These are phyloP conservation scores for Saccharomycopsis selenospora DNA, from an alignment of 805 yeast species.

Conservation along the genomic window DNA sequence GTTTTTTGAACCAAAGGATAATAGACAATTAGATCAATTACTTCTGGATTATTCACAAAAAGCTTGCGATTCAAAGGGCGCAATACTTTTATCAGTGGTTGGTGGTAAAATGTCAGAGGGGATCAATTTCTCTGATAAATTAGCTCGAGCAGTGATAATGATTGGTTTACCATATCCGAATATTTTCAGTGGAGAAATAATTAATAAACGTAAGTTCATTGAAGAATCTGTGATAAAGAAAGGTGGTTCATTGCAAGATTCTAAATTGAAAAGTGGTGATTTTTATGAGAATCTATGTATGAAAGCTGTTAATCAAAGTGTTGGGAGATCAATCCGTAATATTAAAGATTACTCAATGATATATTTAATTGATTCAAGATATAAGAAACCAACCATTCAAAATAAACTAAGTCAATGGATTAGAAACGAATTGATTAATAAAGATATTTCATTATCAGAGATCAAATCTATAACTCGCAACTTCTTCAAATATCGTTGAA, in stretches of 20 bases:
- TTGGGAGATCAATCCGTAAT: constrained; percentile 88
- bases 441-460: neutral
- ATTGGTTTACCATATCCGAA: constrained; percentile 89
- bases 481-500: neutral
- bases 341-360: constrained; percentile 73
- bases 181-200: constrained; percentile 69
- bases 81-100: constrained; percentile 73
- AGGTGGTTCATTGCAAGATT: constrained; percentile 43
- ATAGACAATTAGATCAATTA: constrained; percentile 37
- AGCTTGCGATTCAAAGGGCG: constrained; percentile 37
- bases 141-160: constrained; percentile 85
- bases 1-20: constrained; percentile 48
- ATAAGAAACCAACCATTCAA: constrained; percentile 38
- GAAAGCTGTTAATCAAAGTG: constrained; percentile 87
- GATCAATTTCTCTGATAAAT: constrained; percentile 76
- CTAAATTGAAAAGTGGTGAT: constrained; percentile 41
- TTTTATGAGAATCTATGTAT: constrained; percentile 81
- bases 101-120: constrained; percentile 95
- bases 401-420: constrained; percentile 73
- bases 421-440: constrained; percentile 31
- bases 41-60: constrained; percentile 43
- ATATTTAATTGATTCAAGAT: constrained; percentile 64
- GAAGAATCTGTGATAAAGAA: constrained; percentile 40
- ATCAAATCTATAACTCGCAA: neutral
- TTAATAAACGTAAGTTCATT: constrained; percentile 61